Percentiles rank a stretch among this genome's conserved stretches.
Conservation (phyloP, 2,329 filamentous ascomycete genomes). For the Xylaria sp. region DNA sequence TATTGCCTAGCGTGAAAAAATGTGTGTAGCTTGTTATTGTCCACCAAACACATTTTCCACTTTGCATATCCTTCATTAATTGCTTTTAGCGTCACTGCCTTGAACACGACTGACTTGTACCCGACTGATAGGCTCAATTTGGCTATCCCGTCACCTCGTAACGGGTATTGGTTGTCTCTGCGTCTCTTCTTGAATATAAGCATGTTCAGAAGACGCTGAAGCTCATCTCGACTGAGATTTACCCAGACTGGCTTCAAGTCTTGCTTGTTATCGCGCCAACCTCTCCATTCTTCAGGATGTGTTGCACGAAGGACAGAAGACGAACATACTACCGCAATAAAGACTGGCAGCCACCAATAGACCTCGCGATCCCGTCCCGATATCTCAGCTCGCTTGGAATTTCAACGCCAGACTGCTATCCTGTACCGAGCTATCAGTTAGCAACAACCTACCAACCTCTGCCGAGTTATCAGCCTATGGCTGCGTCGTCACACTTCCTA, state of each 20-base stretch:
- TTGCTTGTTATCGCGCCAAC: background rate
- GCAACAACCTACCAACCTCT: background rate
- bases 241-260: background rate
- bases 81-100: background rate
- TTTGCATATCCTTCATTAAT: background rate
- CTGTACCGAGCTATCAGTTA: slow-evolving; percentile 3
- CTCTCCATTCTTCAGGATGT: background rate
- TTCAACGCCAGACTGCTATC: background rate
- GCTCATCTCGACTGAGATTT: background rate
- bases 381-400: background rate
- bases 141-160: background rate
- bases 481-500: background rate
- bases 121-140: too few species aligned
- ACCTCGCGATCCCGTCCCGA: slow-evolving; percentile 15
- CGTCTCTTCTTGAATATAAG: background rate
- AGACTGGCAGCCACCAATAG: slow-evolving; percentile 24
- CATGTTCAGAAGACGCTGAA: background rate
- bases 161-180: too few species aligned
- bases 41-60: background rate
- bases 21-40: background rate
- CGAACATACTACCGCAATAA: slow-evolving; percentile 17
- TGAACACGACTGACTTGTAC: background rate
- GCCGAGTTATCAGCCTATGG: slow-evolving; percentile 11
- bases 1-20: background rate
- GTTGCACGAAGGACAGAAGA: background rate